Base-by-base conservation (phyloP, 306 rosid species). In the Neltuma alba region DNA sequence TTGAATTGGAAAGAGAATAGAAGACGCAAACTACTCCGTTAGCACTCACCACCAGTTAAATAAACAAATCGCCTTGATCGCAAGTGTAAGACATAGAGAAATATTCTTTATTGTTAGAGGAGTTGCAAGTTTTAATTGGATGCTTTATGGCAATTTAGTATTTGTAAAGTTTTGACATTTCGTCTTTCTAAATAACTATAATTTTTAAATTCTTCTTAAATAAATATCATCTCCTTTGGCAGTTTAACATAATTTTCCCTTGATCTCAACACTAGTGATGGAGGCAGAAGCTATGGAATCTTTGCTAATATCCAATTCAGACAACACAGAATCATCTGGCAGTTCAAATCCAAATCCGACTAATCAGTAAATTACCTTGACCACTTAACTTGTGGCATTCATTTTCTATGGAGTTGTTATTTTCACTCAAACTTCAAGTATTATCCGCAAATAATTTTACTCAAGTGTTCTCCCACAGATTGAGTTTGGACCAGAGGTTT, bases 241-340 rank as follows among this genome's bases (percentile, higher is more conserved):
- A 48, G 3, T 48, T 48, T 16, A 48, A 48, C 23, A 48, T 48
- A 6, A 18, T 5, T 16, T 48, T 18, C 21, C 14, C 5, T 20
- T 36, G 28, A 64, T 34, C 23, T 63, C 27, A 11, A 9, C 45
- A 36, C 27, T 18, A 8, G 70, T 34, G 36, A 64, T 36, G 70
- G 45, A 18, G 27, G 70, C 40, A 31, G 81, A 76, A 40, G 73
- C 76, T 16, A 18, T 89, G 27, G 74, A 86, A 72, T 80, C 92
- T 2, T 75, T 88, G 48, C 68, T 92, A 7, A 27, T 85, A 27
- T 81, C 92, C 21, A 57, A 83, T 9, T 28, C 84, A 12, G 69
- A 25, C 31, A 10, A 64, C 1, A 77, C 62, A 1, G 52, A 37
- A 41, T 44, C 89, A 0, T 58, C 86, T 1, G 41, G 73, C 74